Percentiles rank a stretch among this genome's conserved stretches.
These are phyloP conservation scores for Aegilops longissima DNA, from an alignment of 176 grass and related monocot genomes.

Conservation along the genomic window DNA sequence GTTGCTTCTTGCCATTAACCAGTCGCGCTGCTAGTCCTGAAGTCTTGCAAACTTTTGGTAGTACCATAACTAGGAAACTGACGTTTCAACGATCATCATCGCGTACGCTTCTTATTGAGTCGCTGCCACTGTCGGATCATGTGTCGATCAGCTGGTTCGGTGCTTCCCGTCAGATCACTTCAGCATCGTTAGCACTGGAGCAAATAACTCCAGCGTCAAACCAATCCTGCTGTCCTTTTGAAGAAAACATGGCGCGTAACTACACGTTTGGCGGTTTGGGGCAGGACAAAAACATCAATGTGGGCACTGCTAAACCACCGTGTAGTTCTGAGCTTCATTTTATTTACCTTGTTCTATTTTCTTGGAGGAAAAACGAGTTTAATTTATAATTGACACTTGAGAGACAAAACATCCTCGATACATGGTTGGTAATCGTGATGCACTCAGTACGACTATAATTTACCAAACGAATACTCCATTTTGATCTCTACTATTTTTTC, in stretches of 20 bases:
- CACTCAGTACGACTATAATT: too few relatives aligned
- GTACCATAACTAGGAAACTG: neutral
- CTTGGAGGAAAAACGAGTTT: too few relatives aligned
- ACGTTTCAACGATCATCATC: neutral
- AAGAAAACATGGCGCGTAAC: neutral
- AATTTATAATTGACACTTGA: too few relatives aligned
- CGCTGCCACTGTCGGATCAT: neutral
- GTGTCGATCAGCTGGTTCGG: neutral
- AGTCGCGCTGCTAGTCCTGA: neutral
- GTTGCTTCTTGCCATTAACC: neutral
- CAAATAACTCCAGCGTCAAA: neutral
- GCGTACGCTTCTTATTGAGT: neutral
- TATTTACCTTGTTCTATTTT: neutral
- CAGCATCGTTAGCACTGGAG: neutral
- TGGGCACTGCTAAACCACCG: neutral
- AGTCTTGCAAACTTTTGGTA: neutral
- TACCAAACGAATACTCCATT: too few relatives aligned
- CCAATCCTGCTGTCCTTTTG: neutral
- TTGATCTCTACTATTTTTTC: too few relatives aligned
- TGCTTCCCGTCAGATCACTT: slow-evolving; percentile 19
- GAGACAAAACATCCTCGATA: too few relatives aligned
- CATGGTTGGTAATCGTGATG: too few relatives aligned
- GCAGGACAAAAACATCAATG: neutral
- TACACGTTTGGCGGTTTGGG: neutral
- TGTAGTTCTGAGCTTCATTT: neutral